These are phyloP conservation scores for Boletus patriciae DNA, from an alignment of 768 basidiomycete genomes.

Conservation along the genomic window DNA sequence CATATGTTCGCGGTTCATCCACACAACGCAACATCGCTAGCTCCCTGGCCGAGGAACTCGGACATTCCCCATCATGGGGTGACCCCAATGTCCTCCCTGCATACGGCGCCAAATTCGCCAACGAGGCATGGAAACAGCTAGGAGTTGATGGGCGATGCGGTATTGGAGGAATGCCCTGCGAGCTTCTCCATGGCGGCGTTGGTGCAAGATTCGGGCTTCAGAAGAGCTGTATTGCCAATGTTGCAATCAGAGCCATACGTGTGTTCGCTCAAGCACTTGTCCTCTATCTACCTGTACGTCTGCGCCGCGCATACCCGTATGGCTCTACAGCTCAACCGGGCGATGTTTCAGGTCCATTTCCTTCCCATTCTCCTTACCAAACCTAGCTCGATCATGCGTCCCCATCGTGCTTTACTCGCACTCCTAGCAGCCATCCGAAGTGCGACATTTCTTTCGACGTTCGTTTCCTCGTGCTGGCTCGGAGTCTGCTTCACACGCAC, in stretches of 20 bases:
- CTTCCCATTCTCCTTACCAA: conserved; percentile 62
- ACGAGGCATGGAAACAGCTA: conserved; percentile 54
- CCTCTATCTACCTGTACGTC: conserved; percentile 70
- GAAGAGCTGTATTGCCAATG: conserved; percentile 61
- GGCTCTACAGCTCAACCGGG: not conserved
- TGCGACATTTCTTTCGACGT: conserved; percentile 69
- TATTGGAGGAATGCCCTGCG: conserved; percentile 74
- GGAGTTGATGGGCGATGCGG: conserved; percentile 52
- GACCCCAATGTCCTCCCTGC: conserved; percentile 60
- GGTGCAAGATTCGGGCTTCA: conserved; percentile 47
- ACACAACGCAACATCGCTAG: conserved; percentile 42
- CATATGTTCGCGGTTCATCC: conserved; percentile 50
- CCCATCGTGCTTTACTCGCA: conserved; percentile 40
- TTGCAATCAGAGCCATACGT: conserved; percentile 48
- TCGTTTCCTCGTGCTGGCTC: conserved; percentile 70
- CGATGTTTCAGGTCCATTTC: conserved; percentile 59
- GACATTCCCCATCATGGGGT: conserved; percentile 61
- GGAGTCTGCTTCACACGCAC: conserved; percentile 70
- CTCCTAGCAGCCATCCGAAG: conserved; percentile 58
- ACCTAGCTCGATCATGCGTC: conserved; percentile 51
- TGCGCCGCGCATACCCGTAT: not conserved
- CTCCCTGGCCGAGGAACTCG: conserved; percentile 53
- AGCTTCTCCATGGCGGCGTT: conserved; percentile 65
- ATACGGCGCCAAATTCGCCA: conserved; percentile 55
- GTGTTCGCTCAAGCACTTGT: conserved; percentile 64